phyloP scores from a whole-genome alignment of 78 protist genomes.

The Dictyostelium firmibasis region DNA sequence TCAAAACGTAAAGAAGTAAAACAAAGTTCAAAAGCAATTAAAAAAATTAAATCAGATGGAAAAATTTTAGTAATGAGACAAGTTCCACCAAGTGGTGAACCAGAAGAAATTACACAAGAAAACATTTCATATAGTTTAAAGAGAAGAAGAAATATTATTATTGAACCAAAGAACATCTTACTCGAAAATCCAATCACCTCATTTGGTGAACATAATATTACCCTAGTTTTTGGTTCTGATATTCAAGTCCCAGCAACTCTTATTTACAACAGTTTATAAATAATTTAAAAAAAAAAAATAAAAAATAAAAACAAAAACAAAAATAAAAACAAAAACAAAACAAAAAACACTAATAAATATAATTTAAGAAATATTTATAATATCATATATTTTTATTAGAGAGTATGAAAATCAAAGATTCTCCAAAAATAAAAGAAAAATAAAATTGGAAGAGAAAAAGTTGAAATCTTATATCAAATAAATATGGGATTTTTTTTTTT shows the following conservation, averaged over 20 bases:
- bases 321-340: background rate
- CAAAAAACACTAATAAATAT: background rate
- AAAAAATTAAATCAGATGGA: conserved; percentile 22
- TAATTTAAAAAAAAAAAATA: background rate
- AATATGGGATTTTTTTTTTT: background rate
- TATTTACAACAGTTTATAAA: background rate
- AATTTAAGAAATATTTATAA: background rate
- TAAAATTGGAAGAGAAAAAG: background rate
- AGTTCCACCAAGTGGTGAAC: background rate
- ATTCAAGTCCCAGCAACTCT: background rate
- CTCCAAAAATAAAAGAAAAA: background rate
- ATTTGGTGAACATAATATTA: conserved; percentile 2
- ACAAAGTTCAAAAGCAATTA: conserved; percentile 21
- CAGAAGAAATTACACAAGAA: background rate
- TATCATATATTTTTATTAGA: too few relatives aligned
- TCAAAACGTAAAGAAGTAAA: background rate
- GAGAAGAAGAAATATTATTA: conserved; percentile 31
- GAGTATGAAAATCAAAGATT: background rate
- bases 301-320: background rate
- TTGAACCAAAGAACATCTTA: conserved; percentile 29
- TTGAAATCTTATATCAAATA: too few relatives aligned
- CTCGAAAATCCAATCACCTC: background rate
- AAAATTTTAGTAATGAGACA: conserved; percentile 29
- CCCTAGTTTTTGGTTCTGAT: background rate
- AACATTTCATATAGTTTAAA: conserved; percentile 73